Evolutionary conservation across 352 stramenopile species (phyloP), one percentile per base, ranked within the genome.

Genomic region (Plasmopara viticola): DNA sequence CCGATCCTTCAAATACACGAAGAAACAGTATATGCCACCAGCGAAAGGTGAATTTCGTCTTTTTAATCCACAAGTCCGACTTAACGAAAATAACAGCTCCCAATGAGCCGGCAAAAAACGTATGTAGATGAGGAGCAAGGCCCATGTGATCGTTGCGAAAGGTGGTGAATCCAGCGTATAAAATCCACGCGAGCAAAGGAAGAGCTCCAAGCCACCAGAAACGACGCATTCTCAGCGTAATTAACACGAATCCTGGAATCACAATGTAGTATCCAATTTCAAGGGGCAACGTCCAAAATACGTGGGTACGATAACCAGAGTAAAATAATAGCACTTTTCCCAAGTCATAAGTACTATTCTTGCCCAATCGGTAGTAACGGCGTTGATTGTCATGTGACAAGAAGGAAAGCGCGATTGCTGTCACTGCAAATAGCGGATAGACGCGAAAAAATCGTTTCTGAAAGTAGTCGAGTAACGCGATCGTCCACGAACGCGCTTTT

Each of bases 401-500:
- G n/a, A 56, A 34, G 9, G 50, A 68, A 28, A 78, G 30, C 8
- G 65, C 49, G 38, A 66, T 52, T 5, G 68, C 68, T 10, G 66
- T 60, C 20, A 67, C 64, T 17, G 51, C 45, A 25, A 84, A 84
- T 9, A 84, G 53, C 40, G 73, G 73, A 44, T 84, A 84, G 6
- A 84, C 73, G 20, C 70, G 68, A 20, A 84, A 70, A 48, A 84
- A 76, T 0, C 70, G 73, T 44, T 78, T 78, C 29, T 53, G 61
- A 38, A 75, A 70, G 42, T 84, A 82, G 47, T 82, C 70, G 10
- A 53, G 0, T 17, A 74, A 41, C 35, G 56, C 56, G 25, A 67
- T 41, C 6, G 20, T 18, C 62, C 62, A 70, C 18, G 53, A 50
- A 0, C 45, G 43, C 12, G 6, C 9, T 28, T 28, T 60, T 4